Evolutionary conservation across 306 rosid genomes (phyloP).

Genomic region (Trifolium subterraneum): DNA sequence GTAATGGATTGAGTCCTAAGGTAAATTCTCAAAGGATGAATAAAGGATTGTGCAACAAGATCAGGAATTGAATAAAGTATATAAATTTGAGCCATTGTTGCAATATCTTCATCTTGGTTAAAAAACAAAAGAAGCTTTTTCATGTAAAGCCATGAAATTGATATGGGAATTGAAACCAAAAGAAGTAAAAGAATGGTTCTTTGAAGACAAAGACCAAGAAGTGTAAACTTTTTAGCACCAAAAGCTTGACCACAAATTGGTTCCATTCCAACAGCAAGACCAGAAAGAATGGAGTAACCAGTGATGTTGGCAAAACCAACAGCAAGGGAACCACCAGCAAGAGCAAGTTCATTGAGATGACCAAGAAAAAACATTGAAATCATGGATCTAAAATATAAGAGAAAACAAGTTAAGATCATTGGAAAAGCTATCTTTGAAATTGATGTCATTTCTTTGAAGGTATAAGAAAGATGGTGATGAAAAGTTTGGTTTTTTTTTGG

Average conservation of each 20-base stretch:
- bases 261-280: slow-evolving; percentile 93
- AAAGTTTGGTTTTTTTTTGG: slow-evolving; percentile 33
- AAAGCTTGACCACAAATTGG: slow-evolving; percentile 92
- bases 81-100: slow-evolving; percentile 71
- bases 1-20: slow-evolving; percentile 84
- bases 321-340: slow-evolving; percentile 91
- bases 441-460: slow-evolving; percentile 53
- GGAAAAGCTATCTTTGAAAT: slow-evolving; percentile 71
- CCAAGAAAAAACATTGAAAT: slow-evolving; percentile 93
- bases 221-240: slow-evolving; percentile 67
- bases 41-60: slow-evolving; percentile 76
- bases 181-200: slow-evolving; percentile 67
- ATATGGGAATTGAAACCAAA: slow-evolving; percentile 71
- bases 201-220: slow-evolving; percentile 80
- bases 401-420: slow-evolving; percentile 79
- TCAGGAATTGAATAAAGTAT: slow-evolving; percentile 88
- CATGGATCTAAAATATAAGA: slow-evolving; percentile 84
- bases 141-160: slow-evolving; percentile 80
- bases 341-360: slow-evolving; percentile 71
- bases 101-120: slow-evolving; percentile 75
- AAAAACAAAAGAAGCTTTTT: slow-evolving; percentile 64
- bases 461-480: slow-evolving; percentile 36
- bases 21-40: slow-evolving; percentile 88
- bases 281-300: slow-evolving; percentile 89
- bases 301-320: slow-evolving; percentile 89